A percentile compares a stretch with the other conserved stretches of the same genome.
These are phyloP conservation scores for Starmera amethionina DNA, from an alignment of 805 yeast genomes.

Conservation along the genomic window DNA sequence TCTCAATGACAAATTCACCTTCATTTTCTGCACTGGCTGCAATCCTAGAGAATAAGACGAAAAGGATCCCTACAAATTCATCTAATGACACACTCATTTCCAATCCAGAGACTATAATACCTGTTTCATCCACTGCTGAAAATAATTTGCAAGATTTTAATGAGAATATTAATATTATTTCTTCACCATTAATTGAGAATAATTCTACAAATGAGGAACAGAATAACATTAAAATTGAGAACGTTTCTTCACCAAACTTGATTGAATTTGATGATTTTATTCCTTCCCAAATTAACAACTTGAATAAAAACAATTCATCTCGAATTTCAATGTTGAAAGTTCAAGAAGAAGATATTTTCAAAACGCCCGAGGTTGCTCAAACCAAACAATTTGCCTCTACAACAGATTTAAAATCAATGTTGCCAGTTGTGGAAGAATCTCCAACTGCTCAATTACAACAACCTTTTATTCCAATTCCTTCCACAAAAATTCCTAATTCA, in stretches of 20 bases:
- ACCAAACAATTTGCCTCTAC: neutral
- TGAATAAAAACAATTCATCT: slow-evolving; percentile 22
- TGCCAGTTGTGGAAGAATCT: slow-evolving; percentile 3
- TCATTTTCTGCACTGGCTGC: slow-evolving; percentile 33
- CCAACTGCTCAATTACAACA: slow-evolving; percentile 8
- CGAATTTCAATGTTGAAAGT: slow-evolving; percentile 3
- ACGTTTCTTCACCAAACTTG: slow-evolving; percentile 22
- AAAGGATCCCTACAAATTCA: slow-evolving; percentile 4
- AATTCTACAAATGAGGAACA: neutral
- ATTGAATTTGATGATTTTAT: slow-evolving; percentile 24
- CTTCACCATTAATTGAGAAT: too few relatives aligned
- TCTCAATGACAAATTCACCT: slow-evolving; percentile 32
- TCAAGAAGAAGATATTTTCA: slow-evolving; percentile 12
- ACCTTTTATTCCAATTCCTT: slow-evolving; percentile 4
- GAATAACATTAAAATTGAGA: neutral
- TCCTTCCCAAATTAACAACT: slow-evolving; percentile 12
- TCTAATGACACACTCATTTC: slow-evolving; percentile 7
- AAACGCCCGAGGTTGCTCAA: slow-evolving; percentile 15
- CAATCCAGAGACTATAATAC: slow-evolving; percentile 2
- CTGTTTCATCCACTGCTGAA: neutral
- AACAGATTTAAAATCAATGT: slow-evolving; percentile 7
- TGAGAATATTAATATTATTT: too few relatives aligned
- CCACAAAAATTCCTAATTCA: neutral
- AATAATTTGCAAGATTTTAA: neutral
- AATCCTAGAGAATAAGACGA: slow-evolving; percentile 24